Evolutionary conservation across 2,329 filamentous ascomycete species (phyloP), one percentile per base, ranked within the genome.

Genomic region (Knufia petricola): DNA sequence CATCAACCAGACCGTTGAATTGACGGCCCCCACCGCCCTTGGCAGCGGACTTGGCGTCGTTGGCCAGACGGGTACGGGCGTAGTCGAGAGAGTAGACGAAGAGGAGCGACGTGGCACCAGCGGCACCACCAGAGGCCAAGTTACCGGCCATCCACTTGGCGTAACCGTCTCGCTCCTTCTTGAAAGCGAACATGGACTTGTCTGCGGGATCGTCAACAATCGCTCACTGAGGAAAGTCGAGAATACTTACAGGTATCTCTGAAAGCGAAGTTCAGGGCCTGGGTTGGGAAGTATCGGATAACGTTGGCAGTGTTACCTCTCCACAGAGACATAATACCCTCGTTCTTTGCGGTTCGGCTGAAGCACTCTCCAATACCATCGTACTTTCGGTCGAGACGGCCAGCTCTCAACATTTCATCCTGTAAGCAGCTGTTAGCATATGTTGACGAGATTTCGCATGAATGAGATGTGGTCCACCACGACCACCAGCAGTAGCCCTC

Each of bases 11-110:
- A 75, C 92, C 92, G 84, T 96, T 96, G 88, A 96, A 98, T 81
- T 98, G 92, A 75, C 92, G 92, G 61, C 89, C 89, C 82, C 92
- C 92, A 77, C 86, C 85, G 69, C 81, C 67, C 67, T 61, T 82
- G 83, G 94, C 94, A 76, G 90, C 86, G 72, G 82, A 88, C 88
- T 98, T 98, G 78, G 88, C 88, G 73, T 98, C 92, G 85, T 98
- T 98, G 87, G 92, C 92, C 64, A 98, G 88, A 94, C 92, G 92
- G 68, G 92, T 98, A 95, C 92, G 92, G 77, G 92, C 92, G 78
- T 96, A 98, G 78, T 98, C 92, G 71, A 98, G 87, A 59, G 92
- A 98, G 88, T 98, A 98, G 82, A 98, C 92, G 84, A 98, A 98
- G 67, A 96, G 82, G 66, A 98, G 88, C 61, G 92, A 98, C 69